A percentile compares a stretch with the other conserved stretches of the same genome.
phyloP scores from a whole-genome alignment of 2,329 filamentous ascomycete species.

The Aspergillus japonicus region DNA sequence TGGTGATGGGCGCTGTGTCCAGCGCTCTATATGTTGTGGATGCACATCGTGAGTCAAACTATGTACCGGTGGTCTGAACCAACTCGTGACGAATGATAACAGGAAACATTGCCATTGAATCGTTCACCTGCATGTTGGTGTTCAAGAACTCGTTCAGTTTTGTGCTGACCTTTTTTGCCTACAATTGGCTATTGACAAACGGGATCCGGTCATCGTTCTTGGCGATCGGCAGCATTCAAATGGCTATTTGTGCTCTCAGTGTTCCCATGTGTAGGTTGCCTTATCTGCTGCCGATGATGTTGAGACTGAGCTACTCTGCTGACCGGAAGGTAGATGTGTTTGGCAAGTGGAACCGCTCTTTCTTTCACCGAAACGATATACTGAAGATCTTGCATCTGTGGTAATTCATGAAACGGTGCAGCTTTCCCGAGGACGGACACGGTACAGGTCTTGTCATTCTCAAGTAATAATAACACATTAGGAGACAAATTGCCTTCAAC shows the following conservation, averaged over 20 bases:
- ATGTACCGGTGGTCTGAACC: not conserved
- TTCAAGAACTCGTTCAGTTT: slow-evolving; percentile 97
- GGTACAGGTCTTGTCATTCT: not conserved
- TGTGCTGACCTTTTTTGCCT: slow-evolving; percentile 77
- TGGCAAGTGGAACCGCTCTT: slow-evolving; percentile 73
- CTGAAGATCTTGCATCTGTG: slow-evolving; percentile 49
- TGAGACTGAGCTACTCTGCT: slow-evolving; percentile 1
- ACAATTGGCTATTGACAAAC: slow-evolving; percentile 69
- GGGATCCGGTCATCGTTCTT: slow-evolving; percentile 65
- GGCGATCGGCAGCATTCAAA: slow-evolving; percentile 71
- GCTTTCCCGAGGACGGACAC: not conserved
- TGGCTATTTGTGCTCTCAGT: slow-evolving; percentile 70
- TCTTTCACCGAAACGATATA: slow-evolving; percentile 71
- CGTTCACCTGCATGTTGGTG: slow-evolving; percentile 83
- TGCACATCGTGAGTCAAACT: slow-evolving; percentile 70
- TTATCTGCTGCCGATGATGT: not conserved
- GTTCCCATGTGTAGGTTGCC: slow-evolving; percentile 72
- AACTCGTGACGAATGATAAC: not conserved
- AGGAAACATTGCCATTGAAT: slow-evolving; percentile 81
- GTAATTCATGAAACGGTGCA: slow-evolving; percentile 13
- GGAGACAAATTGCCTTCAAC: not conserved
- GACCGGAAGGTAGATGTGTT: slow-evolving; percentile 60
- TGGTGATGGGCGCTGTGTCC: slow-evolving; percentile 87
- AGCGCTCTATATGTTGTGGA: slow-evolving; percentile 88
- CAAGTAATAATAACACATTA: not conserved